Evolutionary conservation across 1,284 basidiomycete species (phyloP).

Genomic region (Veloporphyrellus conicus): DNA sequence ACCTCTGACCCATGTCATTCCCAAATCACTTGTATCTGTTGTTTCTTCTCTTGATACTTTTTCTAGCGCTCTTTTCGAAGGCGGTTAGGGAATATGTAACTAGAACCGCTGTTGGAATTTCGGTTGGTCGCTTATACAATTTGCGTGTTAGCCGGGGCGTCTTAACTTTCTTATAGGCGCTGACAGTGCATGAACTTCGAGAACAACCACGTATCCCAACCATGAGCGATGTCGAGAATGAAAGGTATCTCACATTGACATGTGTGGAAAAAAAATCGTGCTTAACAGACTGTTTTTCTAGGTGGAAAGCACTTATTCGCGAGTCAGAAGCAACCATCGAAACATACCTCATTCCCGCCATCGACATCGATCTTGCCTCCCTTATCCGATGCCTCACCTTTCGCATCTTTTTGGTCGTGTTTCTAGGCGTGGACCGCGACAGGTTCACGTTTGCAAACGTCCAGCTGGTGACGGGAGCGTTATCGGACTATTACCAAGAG

Average conservation of each 20-base stretch:
- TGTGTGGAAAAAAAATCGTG: not conserved
- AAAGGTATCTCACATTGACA: conserved; percentile 16
- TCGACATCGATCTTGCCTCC: conserved; percentile 32
- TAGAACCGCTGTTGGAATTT: conserved; percentile 3
- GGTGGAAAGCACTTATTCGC: conserved; percentile 22
- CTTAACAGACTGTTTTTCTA: conserved; percentile 26
- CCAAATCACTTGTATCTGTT: conserved; percentile 17
- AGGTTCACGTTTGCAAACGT: conserved; percentile 34
- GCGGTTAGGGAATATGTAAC: not conserved
- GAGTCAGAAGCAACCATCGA: conserved; percentile 32
- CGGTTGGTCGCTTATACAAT: not conserved
- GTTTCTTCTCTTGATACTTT: conserved; percentile 13
- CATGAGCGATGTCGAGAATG: conserved; percentile 40
- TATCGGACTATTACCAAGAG: conserved; percentile 37
- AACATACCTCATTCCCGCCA: conserved; percentile 12
- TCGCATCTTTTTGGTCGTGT: conserved; percentile 37
- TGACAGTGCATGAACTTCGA: not conserved
- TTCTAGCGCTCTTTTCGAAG: not conserved
- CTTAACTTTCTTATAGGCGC: conserved; percentile 8
- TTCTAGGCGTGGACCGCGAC: conserved; percentile 38
- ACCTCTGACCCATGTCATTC: conserved; percentile 13
- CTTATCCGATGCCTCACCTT: conserved; percentile 45
- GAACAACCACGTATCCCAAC: conserved; percentile 26
- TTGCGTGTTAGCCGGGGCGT: conserved; percentile 9
- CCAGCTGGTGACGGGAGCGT: conserved; percentile 31